Percentiles rank a stretch among this genome's conserved stretches.
These are phyloP conservation scores for Leccinum boreale DNA, from an alignment of 768 basidiomycete species.

Conservation along the genomic window DNA sequence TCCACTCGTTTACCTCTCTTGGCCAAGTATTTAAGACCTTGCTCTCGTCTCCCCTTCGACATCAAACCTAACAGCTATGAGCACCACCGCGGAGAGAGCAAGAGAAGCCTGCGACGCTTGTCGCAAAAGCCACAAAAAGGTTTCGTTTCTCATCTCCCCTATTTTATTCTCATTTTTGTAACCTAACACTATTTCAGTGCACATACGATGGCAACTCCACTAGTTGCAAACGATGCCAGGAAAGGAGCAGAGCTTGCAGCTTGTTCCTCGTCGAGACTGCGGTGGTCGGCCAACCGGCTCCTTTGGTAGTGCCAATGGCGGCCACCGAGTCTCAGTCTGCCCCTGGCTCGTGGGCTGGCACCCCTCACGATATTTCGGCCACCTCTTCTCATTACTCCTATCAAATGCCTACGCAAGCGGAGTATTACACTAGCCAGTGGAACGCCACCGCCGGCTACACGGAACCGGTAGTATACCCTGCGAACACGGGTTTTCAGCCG, in stretches of 20 bases:
- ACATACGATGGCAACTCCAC: constrained; percentile 12
- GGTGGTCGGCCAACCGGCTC: constrained; percentile 4
- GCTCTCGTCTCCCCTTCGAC: neutral
- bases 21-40: constrained; percentile 19
- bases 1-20: constrained; percentile 6
- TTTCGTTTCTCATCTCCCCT: neutral
- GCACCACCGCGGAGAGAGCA: constrained; percentile 18
- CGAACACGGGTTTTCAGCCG: constrained; percentile 2
- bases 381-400: neutral
- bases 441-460: neutral
- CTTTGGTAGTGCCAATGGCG: neutral
- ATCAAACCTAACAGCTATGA: constrained; percentile 17
- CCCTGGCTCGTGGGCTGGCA: constrained; percentile 5
- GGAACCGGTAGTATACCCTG: constrained; percentile 4
- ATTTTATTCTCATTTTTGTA: neutral
- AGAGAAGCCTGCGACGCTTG: constrained; percentile 25
- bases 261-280: constrained; percentile 10
- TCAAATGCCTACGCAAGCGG: neutral
- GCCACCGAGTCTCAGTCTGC: neutral
- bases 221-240: constrained; percentile 18
- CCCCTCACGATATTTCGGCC: constrained; percentile 2
- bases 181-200: constrained; percentile 15
- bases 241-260: constrained; percentile 11
- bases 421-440: neutral
- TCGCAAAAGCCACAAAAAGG: constrained; percentile 26